Percentiles rank a stretch among this genome's conserved stretches.
These are phyloP conservation scores for Pseudopediastrum boryanum DNA, from an alignment of 139 green algal genomes.

Conservation along the genomic window DNA sequence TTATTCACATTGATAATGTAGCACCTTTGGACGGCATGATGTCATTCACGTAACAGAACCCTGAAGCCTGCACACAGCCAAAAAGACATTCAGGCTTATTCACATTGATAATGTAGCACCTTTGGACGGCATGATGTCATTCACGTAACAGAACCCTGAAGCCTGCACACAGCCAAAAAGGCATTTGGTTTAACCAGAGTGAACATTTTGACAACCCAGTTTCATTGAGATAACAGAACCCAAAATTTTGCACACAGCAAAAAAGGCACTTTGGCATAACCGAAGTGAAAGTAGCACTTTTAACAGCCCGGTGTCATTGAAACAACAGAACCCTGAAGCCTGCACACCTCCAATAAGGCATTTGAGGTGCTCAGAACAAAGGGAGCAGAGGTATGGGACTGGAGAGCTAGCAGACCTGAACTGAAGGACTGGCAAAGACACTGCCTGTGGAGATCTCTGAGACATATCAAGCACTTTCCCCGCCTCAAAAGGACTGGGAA, in stretches of 20 bases:
- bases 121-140: slow-evolving; percentile 98
- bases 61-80: slow-evolving; percentile 58
- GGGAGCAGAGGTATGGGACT: no score
- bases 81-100: not conserved
- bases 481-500: no score
- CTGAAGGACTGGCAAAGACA: no score
- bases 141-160: slow-evolving; percentile 96
- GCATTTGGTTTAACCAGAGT: slow-evolving; percentile 22
- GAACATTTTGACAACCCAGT: slow-evolving; percentile 95
- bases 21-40: slow-evolving; percentile 95
- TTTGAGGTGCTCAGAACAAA: no score
- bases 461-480: no score
- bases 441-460: no score
- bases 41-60: slow-evolving; percentile 99
- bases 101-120: slow-evolving; percentile 85
- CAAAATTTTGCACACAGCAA: slow-evolving; percentile 47
- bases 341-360: slow-evolving; percentile 8
- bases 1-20: slow-evolving; percentile 78
- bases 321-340: slow-evolving; percentile 92
- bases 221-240: slow-evolving; percentile 99
- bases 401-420: no score
- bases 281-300: no score
- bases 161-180: slow-evolving; percentile 44
- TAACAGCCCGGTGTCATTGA: slow-evolving; percentile 98
- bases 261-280: not conserved